These are phyloP conservation scores for Gastrodia elata DNA, from an alignment of 106 monocot genomes.

Conservation along the genomic window DNA sequence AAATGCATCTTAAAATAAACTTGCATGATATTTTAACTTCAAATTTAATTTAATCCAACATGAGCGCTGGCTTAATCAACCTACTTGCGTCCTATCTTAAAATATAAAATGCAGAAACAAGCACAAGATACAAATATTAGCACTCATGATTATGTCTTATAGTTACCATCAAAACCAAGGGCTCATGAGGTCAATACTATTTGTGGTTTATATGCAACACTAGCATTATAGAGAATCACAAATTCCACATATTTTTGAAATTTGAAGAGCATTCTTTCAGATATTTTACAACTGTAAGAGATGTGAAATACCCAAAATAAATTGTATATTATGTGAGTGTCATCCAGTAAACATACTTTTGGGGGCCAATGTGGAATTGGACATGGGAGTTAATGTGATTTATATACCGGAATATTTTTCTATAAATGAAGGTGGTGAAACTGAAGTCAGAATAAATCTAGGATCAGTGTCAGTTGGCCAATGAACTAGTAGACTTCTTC, in stretches of 20 bases:
- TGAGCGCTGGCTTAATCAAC: too few relatives aligned
- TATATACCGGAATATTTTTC: slow-evolving; percentile 32
- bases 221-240: neutral
- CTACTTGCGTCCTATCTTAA: too few relatives aligned
- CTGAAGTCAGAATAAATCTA: slow-evolving; percentile 72
- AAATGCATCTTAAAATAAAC: too few relatives aligned
- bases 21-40: too few relatives aligned
- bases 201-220: neutral
- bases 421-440: slow-evolving; percentile 35
- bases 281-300: neutral
- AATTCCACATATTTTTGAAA: slow-evolving; percentile 1
- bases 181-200: too few relatives aligned
- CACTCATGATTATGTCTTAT: too few relatives aligned
- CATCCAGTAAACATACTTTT: neutral
- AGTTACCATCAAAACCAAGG: too few relatives aligned
- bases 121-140: too few relatives aligned
- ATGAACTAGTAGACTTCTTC: slow-evolving; percentile 82
- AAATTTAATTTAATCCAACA: too few relatives aligned
- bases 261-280: neutral
- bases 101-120: too few relatives aligned
- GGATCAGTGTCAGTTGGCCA: slow-evolving; percentile 64
- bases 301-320: neutral
- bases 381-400: neutral
- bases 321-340: neutral
- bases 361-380: neutral